These are phyloP conservation scores for Protomyces macrosporus DNA, from an alignment of 1,139 yeast species.

Conservation along the genomic window DNA sequence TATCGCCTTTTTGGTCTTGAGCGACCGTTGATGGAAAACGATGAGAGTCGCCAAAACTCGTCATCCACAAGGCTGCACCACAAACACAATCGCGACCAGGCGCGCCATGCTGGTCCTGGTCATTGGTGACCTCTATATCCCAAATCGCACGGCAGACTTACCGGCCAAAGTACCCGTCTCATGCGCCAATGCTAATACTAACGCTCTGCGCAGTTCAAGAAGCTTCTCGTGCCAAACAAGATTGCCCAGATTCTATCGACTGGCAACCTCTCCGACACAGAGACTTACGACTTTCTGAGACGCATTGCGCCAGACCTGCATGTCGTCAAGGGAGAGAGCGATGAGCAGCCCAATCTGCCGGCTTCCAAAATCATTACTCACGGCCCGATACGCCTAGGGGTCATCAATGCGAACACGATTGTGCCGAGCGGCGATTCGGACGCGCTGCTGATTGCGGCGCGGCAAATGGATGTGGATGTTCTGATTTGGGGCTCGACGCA, in stretches of 20 bases:
- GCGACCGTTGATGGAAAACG: too few relatives aligned
- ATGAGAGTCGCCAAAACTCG: constrained; percentile 31
- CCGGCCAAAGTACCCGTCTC: constrained; percentile 18
- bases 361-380: constrained; percentile 58
- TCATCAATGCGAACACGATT: constrained; percentile 76
- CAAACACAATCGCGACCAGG: not conserved
- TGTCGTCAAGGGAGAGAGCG: constrained; percentile 76
- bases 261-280: constrained; percentile 72
- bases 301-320: constrained; percentile 67
- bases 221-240: constrained; percentile 71
- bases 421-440: constrained; percentile 86
- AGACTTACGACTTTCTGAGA: constrained; percentile 59
- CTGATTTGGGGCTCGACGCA: constrained; percentile 97
- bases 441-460: constrained; percentile 70
- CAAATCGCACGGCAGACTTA: constrained; percentile 65
- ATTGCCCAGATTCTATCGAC: constrained; percentile 78
- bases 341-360: constrained; percentile 47
- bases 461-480: constrained; percentile 88
- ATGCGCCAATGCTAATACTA: not conserved
- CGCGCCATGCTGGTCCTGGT: constrained; percentile 71
- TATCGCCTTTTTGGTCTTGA: too few relatives aligned
- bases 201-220: constrained; percentile 50
- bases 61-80: constrained; percentile 43
- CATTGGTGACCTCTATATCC: constrained; percentile 83
- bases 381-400: constrained; percentile 73